A percentile compares a stretch with the other conserved stretches of the same genome.
Conservation (phyloP, 2,329 filamentous ascomycete genomes). For the Mariannaea sp. region DNA sequence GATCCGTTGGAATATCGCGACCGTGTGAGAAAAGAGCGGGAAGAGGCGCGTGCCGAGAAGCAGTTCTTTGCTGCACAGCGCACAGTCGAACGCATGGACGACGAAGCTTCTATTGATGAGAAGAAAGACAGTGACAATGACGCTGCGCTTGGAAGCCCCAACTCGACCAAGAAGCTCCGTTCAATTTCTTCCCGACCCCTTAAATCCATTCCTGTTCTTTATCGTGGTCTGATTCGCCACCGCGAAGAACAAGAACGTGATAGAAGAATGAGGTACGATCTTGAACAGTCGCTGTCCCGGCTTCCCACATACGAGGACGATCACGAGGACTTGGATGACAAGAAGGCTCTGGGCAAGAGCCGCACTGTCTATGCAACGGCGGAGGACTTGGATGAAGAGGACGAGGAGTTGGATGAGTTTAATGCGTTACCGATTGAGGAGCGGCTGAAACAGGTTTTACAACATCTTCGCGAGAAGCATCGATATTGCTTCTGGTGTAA, state of each 20-base stretch:
- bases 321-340: constrained; percentile 75
- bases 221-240: constrained; percentile 73
- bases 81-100: constrained; percentile 77
- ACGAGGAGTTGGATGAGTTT: constrained; percentile 80
- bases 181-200: constrained; percentile 57
- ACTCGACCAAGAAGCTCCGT: constrained; percentile 38
- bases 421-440: constrained; percentile 70
- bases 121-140: constrained; percentile 10
- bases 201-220: constrained; percentile 75
- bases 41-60: constrained; percentile 69
- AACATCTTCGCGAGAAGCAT: constrained; percentile 71
- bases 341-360: constrained; percentile 66
- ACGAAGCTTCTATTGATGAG: constrained; percentile 46
- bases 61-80: constrained; percentile 80
- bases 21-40: constrained; percentile 70
- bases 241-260: constrained; percentile 74
- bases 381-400: constrained; percentile 76
- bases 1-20: constrained; percentile 76
- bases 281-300: constrained; percentile 66
- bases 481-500: constrained; percentile 98
- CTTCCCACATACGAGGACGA: constrained; percentile 72
- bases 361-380: constrained; percentile 61
- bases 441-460: constrained; percentile 67
- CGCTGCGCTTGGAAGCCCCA: constrained; percentile 27
- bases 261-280: constrained; percentile 64